Evolutionary conservation across 495 filamentous ascomycete genomes (phyloP).

Genomic region (Aspergillus sparsus): DNA sequence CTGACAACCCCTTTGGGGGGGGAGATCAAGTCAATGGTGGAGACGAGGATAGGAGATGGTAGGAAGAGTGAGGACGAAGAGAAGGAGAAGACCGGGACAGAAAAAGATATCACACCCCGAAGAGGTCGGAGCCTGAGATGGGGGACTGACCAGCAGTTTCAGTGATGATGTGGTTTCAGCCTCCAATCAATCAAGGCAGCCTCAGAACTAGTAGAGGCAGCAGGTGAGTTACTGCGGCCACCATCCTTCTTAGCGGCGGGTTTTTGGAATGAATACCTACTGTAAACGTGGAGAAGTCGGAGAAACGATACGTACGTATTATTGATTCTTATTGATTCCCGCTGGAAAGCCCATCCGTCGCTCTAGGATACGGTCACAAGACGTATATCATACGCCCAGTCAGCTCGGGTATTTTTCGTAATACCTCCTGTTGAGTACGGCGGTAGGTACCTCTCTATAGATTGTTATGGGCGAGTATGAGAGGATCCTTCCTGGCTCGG

Average conservation of each 20-base stretch:
- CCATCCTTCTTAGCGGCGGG: too few relatives aligned
- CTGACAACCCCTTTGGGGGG: slow-evolving; percentile 14
- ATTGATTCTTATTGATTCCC: background rate
- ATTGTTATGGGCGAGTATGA: too few relatives aligned
- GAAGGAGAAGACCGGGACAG: background rate
- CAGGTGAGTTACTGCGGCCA: too few relatives aligned
- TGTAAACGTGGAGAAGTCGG: background rate
- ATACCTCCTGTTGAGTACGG: too few relatives aligned
- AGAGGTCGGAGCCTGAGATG: slow-evolving; percentile 1
- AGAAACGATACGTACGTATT: background rate
- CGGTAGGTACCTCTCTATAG: too few relatives aligned
- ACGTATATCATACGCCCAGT: background rate
- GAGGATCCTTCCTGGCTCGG: background rate
- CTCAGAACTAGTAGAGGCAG: background rate
- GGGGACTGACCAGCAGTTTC: slow-evolving; percentile 7
- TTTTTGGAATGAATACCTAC: background rate
- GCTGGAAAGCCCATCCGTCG: background rate
- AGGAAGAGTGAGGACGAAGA: background rate
- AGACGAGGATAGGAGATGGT: background rate
- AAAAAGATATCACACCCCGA: slow-evolving; percentile 9
- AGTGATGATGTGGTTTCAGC: slow-evolving; percentile 6
- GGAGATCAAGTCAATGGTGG: slow-evolving; percentile 6
- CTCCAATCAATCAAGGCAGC: slow-evolving; percentile 1
- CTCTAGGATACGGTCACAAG: background rate
- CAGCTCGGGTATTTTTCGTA: background rate